Percentiles rank a stretch among this genome's conserved stretches.
Evolutionary conservation across 306 rosid genomes (phyloP).

Genomic region (Begonia fuchsioides): DNA sequence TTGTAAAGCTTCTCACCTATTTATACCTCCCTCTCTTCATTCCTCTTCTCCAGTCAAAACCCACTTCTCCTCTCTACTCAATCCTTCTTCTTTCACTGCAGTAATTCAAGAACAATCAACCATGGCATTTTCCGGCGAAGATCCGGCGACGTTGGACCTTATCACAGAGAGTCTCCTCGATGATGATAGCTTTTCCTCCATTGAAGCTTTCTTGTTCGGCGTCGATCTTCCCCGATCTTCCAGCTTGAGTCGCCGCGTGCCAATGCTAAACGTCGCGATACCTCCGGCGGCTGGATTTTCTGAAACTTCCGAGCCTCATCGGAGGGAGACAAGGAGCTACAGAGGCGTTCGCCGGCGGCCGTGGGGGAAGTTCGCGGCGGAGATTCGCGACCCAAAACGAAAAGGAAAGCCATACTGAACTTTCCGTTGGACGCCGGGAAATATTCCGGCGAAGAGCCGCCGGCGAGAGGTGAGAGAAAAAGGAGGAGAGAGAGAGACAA

Average conservation of each 20-base stretch:
- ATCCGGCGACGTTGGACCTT: slow-evolving; percentile 35
- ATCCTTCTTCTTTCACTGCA: neutral
- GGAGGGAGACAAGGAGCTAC: slow-evolving; percentile 12
- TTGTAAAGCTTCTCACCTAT: neutral
- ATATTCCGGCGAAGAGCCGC: neutral
- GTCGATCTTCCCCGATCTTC: neutral
- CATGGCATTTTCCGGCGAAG: slow-evolving; percentile 19
- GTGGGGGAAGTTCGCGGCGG: slow-evolving; percentile 47
- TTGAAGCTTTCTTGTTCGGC: slow-evolving; percentile 16
- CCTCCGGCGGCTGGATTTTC: neutral
- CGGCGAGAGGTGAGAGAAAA: slow-evolving; percentile 11
- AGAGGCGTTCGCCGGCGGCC: slow-evolving; percentile 38
- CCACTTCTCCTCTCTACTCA: neutral
- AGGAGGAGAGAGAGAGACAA: slow-evolving; percentile 10
- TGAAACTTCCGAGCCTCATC: neutral
- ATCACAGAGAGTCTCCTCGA: slow-evolving; percentile 51
- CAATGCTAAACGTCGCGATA: neutral
- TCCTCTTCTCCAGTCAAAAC: slow-evolving; percentile 11
- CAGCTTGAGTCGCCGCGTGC: neutral
- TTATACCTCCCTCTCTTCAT: slow-evolving; percentile 7
- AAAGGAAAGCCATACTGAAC: slow-evolving; percentile 42
- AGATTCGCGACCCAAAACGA: slow-evolving; percentile 34
- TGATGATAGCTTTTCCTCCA: slow-evolving; percentile 32
- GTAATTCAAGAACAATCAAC: too few relatives aligned
- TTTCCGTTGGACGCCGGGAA: slow-evolving; percentile 29